Percentiles rank a stretch among this genome's conserved stretches.
phyloP scores from a whole-genome alignment of 306 rosid species.

The Medicago arabica region DNA sequence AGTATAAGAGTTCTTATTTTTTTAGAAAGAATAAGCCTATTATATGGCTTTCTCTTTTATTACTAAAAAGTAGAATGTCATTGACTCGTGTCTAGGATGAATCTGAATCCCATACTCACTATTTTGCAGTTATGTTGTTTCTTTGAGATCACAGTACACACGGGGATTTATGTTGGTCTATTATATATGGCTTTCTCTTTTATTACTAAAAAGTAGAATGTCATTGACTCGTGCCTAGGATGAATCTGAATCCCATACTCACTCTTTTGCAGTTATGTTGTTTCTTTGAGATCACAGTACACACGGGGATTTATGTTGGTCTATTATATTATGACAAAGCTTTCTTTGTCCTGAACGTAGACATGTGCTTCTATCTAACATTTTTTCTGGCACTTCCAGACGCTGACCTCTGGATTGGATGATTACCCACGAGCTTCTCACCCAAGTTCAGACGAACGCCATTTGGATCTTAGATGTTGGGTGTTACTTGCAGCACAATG shows the following conservation, averaged over 20 bases:
- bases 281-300: constrained; percentile 27
- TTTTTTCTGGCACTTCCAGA: constrained; percentile 55
- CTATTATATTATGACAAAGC: constrained; percentile 11
- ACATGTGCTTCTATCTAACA: constrained; percentile 36
- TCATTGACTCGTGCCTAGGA: not conserved
- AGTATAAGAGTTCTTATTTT: not conserved
- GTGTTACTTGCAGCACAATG: constrained; percentile 92
- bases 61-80: constrained; percentile 8
- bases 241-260: constrained; percentile 26
- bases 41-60: constrained; percentile 19
- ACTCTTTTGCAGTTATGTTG: constrained; percentile 22
- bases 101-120: constrained; percentile 26
- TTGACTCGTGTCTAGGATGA: not conserved
- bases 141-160: constrained; percentile 27
- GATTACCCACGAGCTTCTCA: constrained; percentile 98
- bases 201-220: constrained; percentile 9
- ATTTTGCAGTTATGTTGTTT: constrained; percentile 26
- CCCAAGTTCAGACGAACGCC: constrained; percentile 86
- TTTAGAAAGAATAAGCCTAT: constrained; percentile 19
- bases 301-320: constrained; percentile 31
- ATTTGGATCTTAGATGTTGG: constrained; percentile 95
- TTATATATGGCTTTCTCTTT: constrained; percentile 17
- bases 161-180: constrained; percentile 27
- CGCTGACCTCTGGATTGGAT: constrained; percentile 91
- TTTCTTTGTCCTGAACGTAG: constrained; percentile 21